These are phyloP conservation scores for Calocybe gangraenosa DNA, from an alignment of 768 basidiomycete genomes.

Conservation along the genomic window DNA sequence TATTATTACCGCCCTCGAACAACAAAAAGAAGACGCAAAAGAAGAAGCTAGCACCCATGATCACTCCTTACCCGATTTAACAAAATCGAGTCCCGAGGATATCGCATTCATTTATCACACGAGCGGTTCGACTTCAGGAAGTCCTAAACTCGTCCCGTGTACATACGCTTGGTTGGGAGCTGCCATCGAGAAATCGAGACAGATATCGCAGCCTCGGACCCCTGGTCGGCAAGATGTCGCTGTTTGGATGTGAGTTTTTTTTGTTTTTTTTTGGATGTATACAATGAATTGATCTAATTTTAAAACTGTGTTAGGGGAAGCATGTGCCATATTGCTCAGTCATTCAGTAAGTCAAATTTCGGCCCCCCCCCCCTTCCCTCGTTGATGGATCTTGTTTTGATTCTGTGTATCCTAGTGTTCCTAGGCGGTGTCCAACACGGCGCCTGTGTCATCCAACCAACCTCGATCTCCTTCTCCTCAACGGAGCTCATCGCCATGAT, in stretches of 20 bases:
- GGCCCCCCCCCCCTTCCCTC: conserved; percentile 13
- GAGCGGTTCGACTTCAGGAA: conserved; percentile 63
- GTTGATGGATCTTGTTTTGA: no score
- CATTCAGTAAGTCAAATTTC: conserved; percentile 53
- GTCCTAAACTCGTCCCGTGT: conserved; percentile 61
- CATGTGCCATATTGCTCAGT: conserved; percentile 81
- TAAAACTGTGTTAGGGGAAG: no score
- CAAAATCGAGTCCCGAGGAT: conserved; percentile 22
- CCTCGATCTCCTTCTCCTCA: conserved; percentile 57
- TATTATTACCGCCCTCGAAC: conserved; percentile 20
- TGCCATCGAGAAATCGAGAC: conserved; percentile 42
- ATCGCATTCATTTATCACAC: conserved; percentile 60
- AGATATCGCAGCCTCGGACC: conserved; percentile 36
- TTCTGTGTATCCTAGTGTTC: conserved; percentile 47
- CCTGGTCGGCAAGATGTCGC: conserved; percentile 48
- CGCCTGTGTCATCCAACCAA: conserved; percentile 69
- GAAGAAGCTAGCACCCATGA: conserved; percentile 15
- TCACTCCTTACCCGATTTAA: conserved; percentile 36
- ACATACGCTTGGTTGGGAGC: conserved; percentile 50
- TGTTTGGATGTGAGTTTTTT: conserved; percentile 49
- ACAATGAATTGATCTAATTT: no score
- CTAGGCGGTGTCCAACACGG: conserved; percentile 70
- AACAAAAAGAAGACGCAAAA: conserved; percentile 11
- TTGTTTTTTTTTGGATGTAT: neutral
- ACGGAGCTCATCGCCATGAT: conserved; percentile 74